These are phyloP conservation scores for Xylariaceae sp. DNA, from an alignment of 2,329 filamentous ascomycete genomes.

Conservation along the genomic window DNA sequence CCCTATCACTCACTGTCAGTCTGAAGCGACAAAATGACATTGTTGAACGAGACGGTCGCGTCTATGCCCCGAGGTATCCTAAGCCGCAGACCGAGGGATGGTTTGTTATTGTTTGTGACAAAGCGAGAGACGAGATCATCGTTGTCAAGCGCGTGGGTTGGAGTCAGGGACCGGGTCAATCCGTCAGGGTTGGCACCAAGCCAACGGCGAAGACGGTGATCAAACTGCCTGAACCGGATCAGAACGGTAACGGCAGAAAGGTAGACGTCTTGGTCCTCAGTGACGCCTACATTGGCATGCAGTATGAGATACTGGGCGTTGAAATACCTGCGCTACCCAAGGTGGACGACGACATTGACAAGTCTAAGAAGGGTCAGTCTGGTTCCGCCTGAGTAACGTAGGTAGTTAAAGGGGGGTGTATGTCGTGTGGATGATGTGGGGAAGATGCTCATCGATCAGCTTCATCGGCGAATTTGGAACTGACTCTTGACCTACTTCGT, in stretches of 20 bases:
- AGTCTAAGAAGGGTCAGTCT: constrained; percentile 36
- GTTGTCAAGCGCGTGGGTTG: constrained; percentile 84
- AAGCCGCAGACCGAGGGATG: constrained; percentile 93
- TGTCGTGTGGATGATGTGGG: background rate
- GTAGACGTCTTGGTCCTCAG: constrained; percentile 74
- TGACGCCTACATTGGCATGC: constrained; percentile 80
- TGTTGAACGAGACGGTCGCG: constrained; percentile 60
- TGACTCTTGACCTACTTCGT: too few relatives aligned
- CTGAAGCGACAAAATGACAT: constrained; percentile 64
- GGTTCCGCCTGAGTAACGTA: constrained; percentile 9
- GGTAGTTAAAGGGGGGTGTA: background rate
- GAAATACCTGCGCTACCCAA: constrained; percentile 47
- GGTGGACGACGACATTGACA: constrained; percentile 44
- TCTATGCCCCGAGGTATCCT: constrained; percentile 84
- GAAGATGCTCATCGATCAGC: too few relatives aligned
- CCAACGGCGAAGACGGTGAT: constrained; percentile 53
- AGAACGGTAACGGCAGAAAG: constrained; percentile 47
- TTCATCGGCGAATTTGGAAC: too few relatives aligned
- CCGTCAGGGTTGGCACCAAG: constrained; percentile 39
- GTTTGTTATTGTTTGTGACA: constrained; percentile 73
- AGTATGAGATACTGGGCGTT: constrained; percentile 45
- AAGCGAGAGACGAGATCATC: constrained; percentile 66
- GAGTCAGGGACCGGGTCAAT: constrained; percentile 35
- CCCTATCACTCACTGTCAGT: constrained; percentile 56
- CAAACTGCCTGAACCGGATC: constrained; percentile 50